Evolutionary conservation across 2,329 filamentous ascomycete genomes (phyloP), one percentile per base, ranked within the genome.

Genomic region (Botrytis sinoallii): DNA sequence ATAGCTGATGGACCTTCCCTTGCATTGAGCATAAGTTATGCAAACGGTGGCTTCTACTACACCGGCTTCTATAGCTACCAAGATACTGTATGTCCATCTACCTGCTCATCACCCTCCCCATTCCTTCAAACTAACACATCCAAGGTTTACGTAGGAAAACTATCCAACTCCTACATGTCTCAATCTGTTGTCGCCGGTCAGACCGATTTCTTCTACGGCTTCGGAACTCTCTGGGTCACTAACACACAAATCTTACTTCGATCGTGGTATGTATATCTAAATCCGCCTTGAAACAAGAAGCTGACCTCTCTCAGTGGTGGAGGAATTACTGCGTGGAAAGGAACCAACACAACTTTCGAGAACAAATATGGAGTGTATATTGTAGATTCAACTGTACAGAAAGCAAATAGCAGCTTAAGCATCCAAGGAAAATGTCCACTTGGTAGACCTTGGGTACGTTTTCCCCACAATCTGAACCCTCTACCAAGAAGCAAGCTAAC

Each of bases 301-400:
- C 52, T 57, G n/a, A 57, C n/a, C 16, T 18, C 2, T 57, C 18
- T 29, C 3, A 57, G 52, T 57, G 52, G 52, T 18, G 90, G 90
- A 25, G 90, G 90, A 18, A 88, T 92, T 71, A 91, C 89, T 0
- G 90, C 90, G 0, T 92, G 90, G 90, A 92, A 92, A 78, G 89
- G 88, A 42, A 86, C 87, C 0, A 91, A 91, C 80, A 92, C 89
- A 0, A 91, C 89, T 0, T 91, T 89, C 70, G 79, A 81, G 8
- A 92, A 92, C 82, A 90, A 89, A 77, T 92, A 91, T 80, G 90
- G 90, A 14, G 87, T 89, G 0, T 92, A 92, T 80, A 86, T 92
- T 74, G 85, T 88, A 66, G 83, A 87, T 42, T 88, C 87, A 0
- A 81, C 82, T 4, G 84, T 91, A 6, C 80, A 84, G 0, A 87